Percentiles rank a stretch among this genome's conserved stretches.
Evolutionary conservation across 768 basidiomycete genomes (phyloP).

Genomic region (Trametes elegans): DNA sequence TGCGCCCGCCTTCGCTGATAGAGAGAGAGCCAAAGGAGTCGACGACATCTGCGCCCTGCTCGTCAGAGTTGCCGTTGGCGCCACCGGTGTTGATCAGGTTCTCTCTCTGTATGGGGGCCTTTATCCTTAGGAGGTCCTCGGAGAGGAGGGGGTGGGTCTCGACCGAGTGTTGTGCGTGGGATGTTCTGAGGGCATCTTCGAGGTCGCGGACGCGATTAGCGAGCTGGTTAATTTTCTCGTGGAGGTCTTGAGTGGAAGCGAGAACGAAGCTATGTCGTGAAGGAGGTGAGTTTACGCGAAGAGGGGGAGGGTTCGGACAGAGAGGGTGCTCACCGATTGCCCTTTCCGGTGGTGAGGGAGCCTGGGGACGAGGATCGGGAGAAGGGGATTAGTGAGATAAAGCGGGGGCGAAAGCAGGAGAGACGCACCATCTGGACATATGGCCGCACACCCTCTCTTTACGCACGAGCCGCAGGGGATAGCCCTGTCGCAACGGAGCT

Average conservation of each 20-base stretch:
- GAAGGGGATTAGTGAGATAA: constrained; percentile 6
- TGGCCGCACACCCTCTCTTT: constrained; percentile 76
- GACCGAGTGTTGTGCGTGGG: constrained; percentile 55
- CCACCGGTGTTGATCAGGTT: constrained; percentile 38
- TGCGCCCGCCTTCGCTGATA: constrained; percentile 66
- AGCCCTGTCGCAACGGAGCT: constrained; percentile 71
- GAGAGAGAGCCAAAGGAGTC: constrained; percentile 82
- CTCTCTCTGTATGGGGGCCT: constrained; percentile 74
- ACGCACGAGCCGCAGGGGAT: constrained; percentile 80
- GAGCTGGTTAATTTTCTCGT: constrained; percentile 78
- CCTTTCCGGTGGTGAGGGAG: constrained; percentile 78
- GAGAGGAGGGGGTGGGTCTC: constrained; percentile 66
- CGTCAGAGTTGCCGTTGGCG: constrained; percentile 43
- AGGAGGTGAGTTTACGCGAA: constrained; percentile 7
- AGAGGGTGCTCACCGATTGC: constrained; percentile 58
- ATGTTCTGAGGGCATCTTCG: constrained; percentile 64
- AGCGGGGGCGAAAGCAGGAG: constrained; percentile 3
- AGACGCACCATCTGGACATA: constrained; percentile 71
- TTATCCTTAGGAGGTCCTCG: constrained; percentile 72
- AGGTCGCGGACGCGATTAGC: constrained; percentile 72
- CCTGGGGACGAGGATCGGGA: constrained; percentile 40
- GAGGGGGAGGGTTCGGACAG: not conserved
- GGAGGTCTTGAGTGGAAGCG: constrained; percentile 76
- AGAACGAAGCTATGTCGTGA: constrained; percentile 62
- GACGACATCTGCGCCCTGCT: constrained; percentile 69